Evolutionary conservation across 805 yeast species (phyloP), one percentile per base, ranked within the genome.

Genomic region (Yarrowia divulgata): DNA sequence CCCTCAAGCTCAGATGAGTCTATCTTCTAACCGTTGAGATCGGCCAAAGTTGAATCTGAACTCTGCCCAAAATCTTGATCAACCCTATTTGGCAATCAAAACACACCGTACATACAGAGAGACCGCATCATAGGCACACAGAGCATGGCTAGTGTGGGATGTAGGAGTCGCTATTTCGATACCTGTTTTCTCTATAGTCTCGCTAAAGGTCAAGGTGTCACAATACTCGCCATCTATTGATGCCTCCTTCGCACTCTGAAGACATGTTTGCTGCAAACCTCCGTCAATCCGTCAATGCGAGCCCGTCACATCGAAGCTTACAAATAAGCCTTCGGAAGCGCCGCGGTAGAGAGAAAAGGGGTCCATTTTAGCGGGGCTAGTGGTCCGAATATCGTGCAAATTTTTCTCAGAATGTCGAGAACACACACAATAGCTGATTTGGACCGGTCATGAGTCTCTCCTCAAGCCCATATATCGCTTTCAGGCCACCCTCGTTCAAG

Each of bases 251-350:
- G 8, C 37, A 34, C 37, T 4, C 29, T 23, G 29, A 23, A 46
- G 29, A 49, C 40, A 34, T 50, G 43, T 19, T 54, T 54, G 58
- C 58, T 54, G 42, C 57, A 52, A 52, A 52, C 55, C 39, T 49
- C 57, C 40, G n/a, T 50, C 57, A 16, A 34, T 49, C 57, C 40
- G n/a, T 50, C 57, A 16, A 34, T 50, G 57, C 57, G 29, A n/a
- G 16, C 8, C n/a, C 10, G 37, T 7, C 29, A 4, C 23, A 10
- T 50, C 58, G n/a, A 19, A 52, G 45, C 60, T 37, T 54, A 54
- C 60, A 18, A 54, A 37, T 39, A 37, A 37, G 8, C 45, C 45
- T 37, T 16, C 60, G 60, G 60, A 39, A 7, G 45, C 13, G 3
- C 60, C 60, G 60, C 60, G 60, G 60, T 34, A 39, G 45, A 18